Evolutionary conservation across 2,329 filamentous ascomycete genomes (phyloP), one percentile per base, ranked within the genome.

Genomic region (Berkeleyomyces basicola): DNA sequence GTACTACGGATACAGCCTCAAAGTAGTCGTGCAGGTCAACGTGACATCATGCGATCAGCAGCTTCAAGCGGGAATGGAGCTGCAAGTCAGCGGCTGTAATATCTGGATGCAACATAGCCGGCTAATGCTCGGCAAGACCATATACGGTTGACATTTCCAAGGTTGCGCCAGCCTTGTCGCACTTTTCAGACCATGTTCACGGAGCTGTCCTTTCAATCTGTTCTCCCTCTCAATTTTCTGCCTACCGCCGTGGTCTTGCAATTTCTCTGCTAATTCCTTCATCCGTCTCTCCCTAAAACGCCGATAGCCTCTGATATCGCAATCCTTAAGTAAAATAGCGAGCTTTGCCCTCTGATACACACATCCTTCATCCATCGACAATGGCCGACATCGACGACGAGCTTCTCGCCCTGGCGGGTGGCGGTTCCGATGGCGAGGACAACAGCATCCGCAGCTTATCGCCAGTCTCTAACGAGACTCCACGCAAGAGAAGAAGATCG

Each of bases 381-480:
- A 95, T 96, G 90, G 87, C 88, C 63, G 88, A 92, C 71, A 82
- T 96, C 68, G 92, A 97, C 72, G 90, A 92, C 69, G 92, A 96
- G 77, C 85, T 97, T 67, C 86, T 97, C 67, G 91, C 89, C 70
- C 84, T 97, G 67, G 93, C 91, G 62, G 93, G 90, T 69, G 63
- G 63, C 37, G 90, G 88, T 68, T 82, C 82, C 64, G 82, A 79
- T 70, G 82, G 82, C 68, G 82, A 82, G 73, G 80, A 76, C 62
- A 58, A 42, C 57, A 59, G 55, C 44, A 43, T 61, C 47, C 58
- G 58, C 60, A 61, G 58, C 23, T 36, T 23, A 16, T 64, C 63
- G 31, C 63, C 59, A 10, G 51, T 43, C 7, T 62, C 51, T 16
- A 43, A 40, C 57, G 49, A n/a, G 11, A 61, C 49, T 36, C 23